Base-by-base conservation (phyloP, 768 basidiomycete genomes). In the Trametes maxima region DNA sequence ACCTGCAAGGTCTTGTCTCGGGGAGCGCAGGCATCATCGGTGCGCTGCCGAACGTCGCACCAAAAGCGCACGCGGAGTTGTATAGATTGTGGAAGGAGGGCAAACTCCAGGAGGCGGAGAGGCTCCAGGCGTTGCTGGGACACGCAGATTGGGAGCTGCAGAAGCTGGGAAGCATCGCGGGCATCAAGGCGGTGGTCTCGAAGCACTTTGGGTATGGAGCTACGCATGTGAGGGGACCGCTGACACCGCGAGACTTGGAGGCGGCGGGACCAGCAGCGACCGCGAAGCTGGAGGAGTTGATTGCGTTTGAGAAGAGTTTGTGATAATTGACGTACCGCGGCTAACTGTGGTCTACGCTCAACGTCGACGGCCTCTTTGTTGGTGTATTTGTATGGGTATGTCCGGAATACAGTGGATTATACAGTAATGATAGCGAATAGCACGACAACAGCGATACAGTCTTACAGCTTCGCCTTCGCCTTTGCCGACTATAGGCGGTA, bases 81-180 rank as follows among this genome's bases (percentile, higher is more conserved):
- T 83, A 81, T 56, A 69, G 74, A 44, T 68, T 86, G 5, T 85
- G 76, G 68, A 71, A 78, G 55, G 80, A 81, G 28, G 86, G 85
- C 10, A 82, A 83, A 49, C 57, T 82, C 16, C 72, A 79, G 35
- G 85, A 88, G 57, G 88, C 89, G 1, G 82, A 83, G 78, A 75
- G 78, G 53, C 66, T 88, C 0, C 89, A 89, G 67, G 82, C 78
- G 1, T 74, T 84, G 60, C 74, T 90, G 25, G 83, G 82, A 0
- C 87, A 88, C 65, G 85, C 81, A 3, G 89, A 91, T 68, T 87
- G 85, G 82, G 85, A 86, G 16, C 72, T 79, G 22, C 78, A 80
- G 28, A 85, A 83, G 68, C 72, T 87, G 16, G 87, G 89, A 14
- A 87, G 87, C 1, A 85, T 90, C 45, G 82, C 82, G 3, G 88